phyloP scores from a whole-genome alignment of 1,284 basidiomycete species.

The Rhodofomes roseus region DNA sequence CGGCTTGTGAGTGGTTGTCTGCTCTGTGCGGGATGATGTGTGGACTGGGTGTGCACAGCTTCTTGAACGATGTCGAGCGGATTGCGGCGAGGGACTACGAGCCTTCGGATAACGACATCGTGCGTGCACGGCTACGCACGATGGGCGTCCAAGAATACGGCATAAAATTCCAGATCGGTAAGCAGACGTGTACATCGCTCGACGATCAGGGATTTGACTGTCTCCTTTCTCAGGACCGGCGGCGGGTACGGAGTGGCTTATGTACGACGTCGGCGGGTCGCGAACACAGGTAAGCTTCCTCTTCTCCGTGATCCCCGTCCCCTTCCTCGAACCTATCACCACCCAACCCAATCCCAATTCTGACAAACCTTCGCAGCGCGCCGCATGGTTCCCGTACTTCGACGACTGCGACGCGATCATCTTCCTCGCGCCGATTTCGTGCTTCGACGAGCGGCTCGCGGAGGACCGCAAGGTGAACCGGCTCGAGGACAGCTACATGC shows the following conservation, averaged over 20 bases:
- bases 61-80: constrained; percentile 59
- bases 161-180: constrained; percentile 65
- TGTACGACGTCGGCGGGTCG: constrained; percentile 75
- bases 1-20: constrained; percentile 53
- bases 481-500: constrained; percentile 38
- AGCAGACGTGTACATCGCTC: constrained; percentile 12
- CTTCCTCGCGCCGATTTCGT: constrained; percentile 38
- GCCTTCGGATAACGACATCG: constrained; percentile 64
- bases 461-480: constrained; percentile 41
- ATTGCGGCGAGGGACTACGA: constrained; percentile 51
- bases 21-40: background rate
- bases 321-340: background rate
- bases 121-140: constrained; percentile 63
- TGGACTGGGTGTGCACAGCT: constrained; percentile 34
- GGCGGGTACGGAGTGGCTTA: constrained; percentile 36
- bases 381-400: constrained; percentile 38
- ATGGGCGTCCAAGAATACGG: constrained; percentile 72
- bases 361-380: constrained; percentile 19
- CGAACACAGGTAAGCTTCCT: constrained; percentile 52
- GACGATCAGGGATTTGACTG: background rate
- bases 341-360: constrained; percentile 11
- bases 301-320: background rate
- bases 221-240: constrained; percentile 19
- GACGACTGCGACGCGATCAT: constrained; percentile 40
- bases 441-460: constrained; percentile 40